Base-by-base conservation (phyloP, 192 early-diverging fungal species). In the Entomortierella beljakovae region DNA sequence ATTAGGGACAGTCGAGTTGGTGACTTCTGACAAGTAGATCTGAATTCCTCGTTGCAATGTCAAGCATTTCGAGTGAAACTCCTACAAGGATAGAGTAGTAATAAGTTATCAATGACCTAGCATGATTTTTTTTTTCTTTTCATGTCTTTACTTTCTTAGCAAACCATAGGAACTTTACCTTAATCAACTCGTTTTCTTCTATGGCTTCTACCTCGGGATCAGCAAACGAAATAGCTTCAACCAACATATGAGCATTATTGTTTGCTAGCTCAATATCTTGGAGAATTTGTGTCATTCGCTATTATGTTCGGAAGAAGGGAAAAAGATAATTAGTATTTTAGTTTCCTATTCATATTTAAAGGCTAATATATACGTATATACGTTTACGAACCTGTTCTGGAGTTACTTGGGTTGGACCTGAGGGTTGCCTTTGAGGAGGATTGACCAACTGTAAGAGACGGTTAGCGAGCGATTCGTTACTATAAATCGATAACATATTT, bases 131-230 rank as follows among this genome's bases (percentile, higher is more conserved):
- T 4, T 51, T 5, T 13, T 52, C 50, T 9, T 8, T 26, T 52
- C 1, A 2, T 25, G 23, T 13, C 37, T 38, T 38, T n/a, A n/a
- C n/a, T n/a, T n/a, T n/a, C n/a, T n/a, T n/a, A n/a, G n/a, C n/a
- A n/a, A 43, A 18, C 42, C 42, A 43, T 43, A 18, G 10, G 29
- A 15, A 31, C 1, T 28, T 37, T 83, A 85, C 87, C 65, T 85
- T 81, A 32, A 88, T 87, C 18, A 87, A 43, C 28, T 80, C 80
- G 62, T 88, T 87, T 54, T 88, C 85, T 32, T 82, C 80, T 32
- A 88, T 76, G 33, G 86, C 87, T 55, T 88, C 87, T 18, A 61
- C 34, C 13, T 80, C 77, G 7, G 87, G 85, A 60, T 88, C 84
- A 3, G 86, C 86, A 61, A 85, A 84, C 3, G 84, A 84, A 18